Evolutionary conservation across 129 eudicot genomes (phyloP).

Genomic region (Helianthus annuus): DNA sequence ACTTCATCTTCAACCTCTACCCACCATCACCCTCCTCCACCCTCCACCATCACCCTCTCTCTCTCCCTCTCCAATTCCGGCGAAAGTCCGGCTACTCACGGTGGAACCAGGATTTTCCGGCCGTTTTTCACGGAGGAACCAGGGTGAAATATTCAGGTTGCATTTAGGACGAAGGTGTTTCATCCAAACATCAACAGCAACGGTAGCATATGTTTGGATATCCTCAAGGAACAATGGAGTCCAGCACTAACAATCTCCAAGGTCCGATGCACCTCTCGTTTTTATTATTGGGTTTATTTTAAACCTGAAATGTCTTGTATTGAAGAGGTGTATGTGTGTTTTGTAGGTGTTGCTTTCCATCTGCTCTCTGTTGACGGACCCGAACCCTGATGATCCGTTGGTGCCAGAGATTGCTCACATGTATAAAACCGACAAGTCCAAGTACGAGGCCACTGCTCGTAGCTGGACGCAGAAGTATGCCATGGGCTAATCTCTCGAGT

Average conservation of each 20-base stretch:
- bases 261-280: conserved; percentile 25
- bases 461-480: conserved; percentile 91
- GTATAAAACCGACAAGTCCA: conserved; percentile 70
- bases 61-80: too few species aligned
- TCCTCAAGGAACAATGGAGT: conserved; percentile 83
- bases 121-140: too few species aligned
- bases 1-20: too few species aligned
- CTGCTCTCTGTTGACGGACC: conserved; percentile 73
- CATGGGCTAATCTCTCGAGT: conserved; percentile 45
- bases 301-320: not conserved
- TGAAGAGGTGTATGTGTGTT: not conserved
- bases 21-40: too few species aligned
- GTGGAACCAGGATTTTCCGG: too few species aligned
- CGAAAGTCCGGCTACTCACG: too few species aligned
- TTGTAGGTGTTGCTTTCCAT: conserved; percentile 66
- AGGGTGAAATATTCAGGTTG: conserved; percentile 48
- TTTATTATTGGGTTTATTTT: not conserved
- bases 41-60: too few species aligned
- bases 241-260: conserved; percentile 79
- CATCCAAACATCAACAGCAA: conserved; percentile 80
- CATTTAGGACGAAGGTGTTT: conserved; percentile 67
- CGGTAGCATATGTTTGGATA: conserved; percentile 74
- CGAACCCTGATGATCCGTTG: conserved; percentile 85
- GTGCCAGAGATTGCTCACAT: too few species aligned
- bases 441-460: conserved; percentile 75